These are phyloP conservation scores for Populus tremula DNA, from an alignment of 345 rosid genomes.

Conservation along the genomic window DNA sequence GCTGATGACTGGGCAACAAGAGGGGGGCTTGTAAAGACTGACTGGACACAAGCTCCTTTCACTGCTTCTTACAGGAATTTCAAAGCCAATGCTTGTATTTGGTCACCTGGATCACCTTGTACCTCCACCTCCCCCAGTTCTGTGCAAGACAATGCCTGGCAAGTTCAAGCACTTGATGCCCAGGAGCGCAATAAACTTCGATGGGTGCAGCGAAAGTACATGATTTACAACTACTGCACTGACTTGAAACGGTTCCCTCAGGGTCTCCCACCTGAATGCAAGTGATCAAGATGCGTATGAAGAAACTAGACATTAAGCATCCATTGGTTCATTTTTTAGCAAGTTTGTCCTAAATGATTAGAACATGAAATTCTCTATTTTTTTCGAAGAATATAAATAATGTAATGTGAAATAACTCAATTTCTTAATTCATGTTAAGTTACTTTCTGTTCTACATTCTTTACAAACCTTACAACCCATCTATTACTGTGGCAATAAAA, in stretches of 20 bases:
- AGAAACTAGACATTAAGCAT: background rate
- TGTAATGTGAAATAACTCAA: background rate
- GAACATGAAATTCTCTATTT: background rate
- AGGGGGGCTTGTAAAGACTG: constrained; percentile 15
- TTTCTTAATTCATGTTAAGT: background rate
- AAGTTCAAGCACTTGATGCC: constrained; percentile 5
- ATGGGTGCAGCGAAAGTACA: constrained; percentile 10
- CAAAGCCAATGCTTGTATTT: constrained; percentile 2
- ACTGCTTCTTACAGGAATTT: constrained; percentile 3
- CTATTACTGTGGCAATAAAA: background rate
- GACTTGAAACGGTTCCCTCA: constrained; percentile 8
- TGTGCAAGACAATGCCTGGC: background rate
- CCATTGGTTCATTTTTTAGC: too few species aligned
- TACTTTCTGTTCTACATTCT: background rate
- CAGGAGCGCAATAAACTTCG: constrained; percentile 3
- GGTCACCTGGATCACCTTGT: background rate
- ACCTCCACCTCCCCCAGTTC: background rate
- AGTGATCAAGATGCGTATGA: constrained; percentile 5
- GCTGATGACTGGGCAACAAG: constrained; percentile 16
- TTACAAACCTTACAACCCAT: background rate
- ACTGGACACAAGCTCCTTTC: constrained; percentile 16
- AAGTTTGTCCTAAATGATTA: too few species aligned
- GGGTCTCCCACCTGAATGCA: constrained; percentile 9
- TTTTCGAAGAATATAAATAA: background rate
- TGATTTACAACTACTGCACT: constrained; percentile 17